phyloP scores from a whole-genome alignment of 768 basidiomycete genomes.

The Boletales sp. region DNA sequence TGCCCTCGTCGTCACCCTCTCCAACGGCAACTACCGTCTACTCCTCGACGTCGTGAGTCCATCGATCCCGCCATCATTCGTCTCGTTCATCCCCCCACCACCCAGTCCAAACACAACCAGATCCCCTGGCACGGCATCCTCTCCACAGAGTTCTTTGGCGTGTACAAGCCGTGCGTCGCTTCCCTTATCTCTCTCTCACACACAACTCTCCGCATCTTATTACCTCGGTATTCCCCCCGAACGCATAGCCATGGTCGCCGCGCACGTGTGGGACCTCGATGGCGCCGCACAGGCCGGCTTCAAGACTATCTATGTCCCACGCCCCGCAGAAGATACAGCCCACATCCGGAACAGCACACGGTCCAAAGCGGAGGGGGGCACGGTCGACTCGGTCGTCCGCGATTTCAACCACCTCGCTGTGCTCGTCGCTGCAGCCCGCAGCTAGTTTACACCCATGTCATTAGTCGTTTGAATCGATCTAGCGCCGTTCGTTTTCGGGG shows the following conservation, averaged over 20 bases:
- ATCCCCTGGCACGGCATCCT: slow-evolving; percentile 65
- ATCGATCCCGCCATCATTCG: too few relatives aligned
- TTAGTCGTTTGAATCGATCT: slow-evolving; percentile 30
- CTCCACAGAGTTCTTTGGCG: slow-evolving; percentile 55
- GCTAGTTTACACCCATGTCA: slow-evolving; percentile 9
- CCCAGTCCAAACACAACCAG: slow-evolving; percentile 49
- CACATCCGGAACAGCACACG: slow-evolving; percentile 31
- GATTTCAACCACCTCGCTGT: slow-evolving; percentile 49
- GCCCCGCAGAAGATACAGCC: slow-evolving; percentile 42
- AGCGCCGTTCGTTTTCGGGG: slow-evolving; percentile 31
- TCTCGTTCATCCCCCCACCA: too few relatives aligned
- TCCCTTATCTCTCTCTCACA: slow-evolving; percentile 26
- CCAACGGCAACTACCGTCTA: slow-evolving; percentile 62
- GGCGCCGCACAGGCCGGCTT: slow-evolving; percentile 52
- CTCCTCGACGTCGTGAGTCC: slow-evolving; percentile 64
- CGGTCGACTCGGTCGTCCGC: slow-evolving; percentile 57
- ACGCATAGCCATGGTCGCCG: slow-evolving; percentile 61
- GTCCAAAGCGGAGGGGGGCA: slow-evolving; percentile 50
- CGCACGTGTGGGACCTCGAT: slow-evolving; percentile 55
- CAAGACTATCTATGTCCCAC: slow-evolving; percentile 56
- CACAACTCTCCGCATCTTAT: slow-evolving; percentile 46
- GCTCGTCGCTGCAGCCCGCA: slow-evolving; percentile 16
- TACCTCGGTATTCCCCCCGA: slow-evolving; percentile 45
- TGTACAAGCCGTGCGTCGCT: slow-evolving; percentile 61
- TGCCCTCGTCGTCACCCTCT: slow-evolving; percentile 49